Evolutionary conservation across 1,284 basidiomycete genomes (phyloP), one percentile per base, ranked within the genome.

Genomic region (Moesziomyces sp.): DNA sequence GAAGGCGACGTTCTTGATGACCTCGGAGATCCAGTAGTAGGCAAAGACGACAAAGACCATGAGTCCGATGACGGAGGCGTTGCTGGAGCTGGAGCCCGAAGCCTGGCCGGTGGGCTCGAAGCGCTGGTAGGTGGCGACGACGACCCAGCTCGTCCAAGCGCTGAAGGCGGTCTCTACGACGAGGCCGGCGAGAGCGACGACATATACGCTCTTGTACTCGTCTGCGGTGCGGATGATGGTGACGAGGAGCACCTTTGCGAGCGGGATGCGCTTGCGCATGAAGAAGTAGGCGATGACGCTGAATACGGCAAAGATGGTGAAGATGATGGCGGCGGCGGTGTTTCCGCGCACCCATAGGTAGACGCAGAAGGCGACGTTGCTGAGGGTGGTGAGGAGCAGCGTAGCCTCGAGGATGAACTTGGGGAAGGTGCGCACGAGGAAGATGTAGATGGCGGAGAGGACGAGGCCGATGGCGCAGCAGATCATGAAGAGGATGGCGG

Each of bases 401-500:
- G 79, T 80, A 13, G 74, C 72, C 53, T 81, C 79, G 42, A 81
- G 66, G 58, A 81, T 79, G 23, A 88, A 83, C 71, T 87, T 90
- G 52, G 93, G 94, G 84, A 93, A 93, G 3, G 87, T 85, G 43
- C 92, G 89, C 9, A 91, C 88, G 65, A 93, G 85, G 55, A 88
- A 81, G 50, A 89, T 85, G 74, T 88, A 86, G 52, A 85, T 40
- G 44, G 80, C 55, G 3, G 84, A 82, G 11, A 91, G 87, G 16
- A 90, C 81, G 18, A 91, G 83, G 3, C 88, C 90, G 24, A 89
- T 86, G 7, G 86, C 91, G 14, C 89, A 89, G 56, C 90, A 88
- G 47, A 91, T 84, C 45, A 91, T 87, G 45, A 93, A 87, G 38
- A 94, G 88, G 81, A 91, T 91, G 9, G 88, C 86, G 0, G 90